Conservation (phyloP, 176 grass and related monocot genomes). For the Cymbopogon citratus region DNA sequence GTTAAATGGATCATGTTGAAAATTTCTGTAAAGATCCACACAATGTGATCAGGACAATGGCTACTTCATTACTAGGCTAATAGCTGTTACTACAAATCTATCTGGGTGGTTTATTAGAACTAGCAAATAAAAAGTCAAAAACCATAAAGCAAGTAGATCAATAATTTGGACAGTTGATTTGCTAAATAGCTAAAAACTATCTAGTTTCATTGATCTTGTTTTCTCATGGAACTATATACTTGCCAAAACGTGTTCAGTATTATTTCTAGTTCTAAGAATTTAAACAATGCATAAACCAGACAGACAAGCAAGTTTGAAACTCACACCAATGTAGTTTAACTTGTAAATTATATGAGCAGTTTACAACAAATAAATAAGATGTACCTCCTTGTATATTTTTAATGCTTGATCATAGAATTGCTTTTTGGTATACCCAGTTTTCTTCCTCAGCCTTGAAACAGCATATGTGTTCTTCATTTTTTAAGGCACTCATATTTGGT, state of each 20-base stretch:
- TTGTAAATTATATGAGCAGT: not conserved
- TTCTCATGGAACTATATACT: conserved; percentile 3
- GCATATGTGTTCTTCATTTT: conserved; percentile 98
- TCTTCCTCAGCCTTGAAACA: conserved; percentile 72
- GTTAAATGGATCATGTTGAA: conserved; percentile 5
- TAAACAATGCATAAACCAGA: not conserved
- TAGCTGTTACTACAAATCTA: not conserved
- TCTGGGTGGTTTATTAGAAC: not conserved
- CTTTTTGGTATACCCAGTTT: conserved; percentile 82
- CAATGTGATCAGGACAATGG: not conserved
- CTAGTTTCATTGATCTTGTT: not conserved
- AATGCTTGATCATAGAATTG: conserved; percentile 83
- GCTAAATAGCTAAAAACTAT: not conserved
- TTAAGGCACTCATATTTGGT: conserved; percentile 25
- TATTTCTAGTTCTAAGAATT: not conserved
- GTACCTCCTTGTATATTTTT: conserved; percentile 87
- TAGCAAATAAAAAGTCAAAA: not conserved
- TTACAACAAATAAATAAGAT: conserved; percentile 27
- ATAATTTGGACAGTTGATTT: not conserved
- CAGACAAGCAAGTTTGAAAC: not conserved
- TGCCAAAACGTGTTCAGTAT: not conserved
- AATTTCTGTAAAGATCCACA: not conserved
- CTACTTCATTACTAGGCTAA: not conserved
- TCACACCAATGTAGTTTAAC: not conserved
- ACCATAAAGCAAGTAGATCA: conserved; percentile 3